phyloP scores from a whole-genome alignment of 2,329 filamentous ascomycete genomes.

The Apiospora arundinis region DNA sequence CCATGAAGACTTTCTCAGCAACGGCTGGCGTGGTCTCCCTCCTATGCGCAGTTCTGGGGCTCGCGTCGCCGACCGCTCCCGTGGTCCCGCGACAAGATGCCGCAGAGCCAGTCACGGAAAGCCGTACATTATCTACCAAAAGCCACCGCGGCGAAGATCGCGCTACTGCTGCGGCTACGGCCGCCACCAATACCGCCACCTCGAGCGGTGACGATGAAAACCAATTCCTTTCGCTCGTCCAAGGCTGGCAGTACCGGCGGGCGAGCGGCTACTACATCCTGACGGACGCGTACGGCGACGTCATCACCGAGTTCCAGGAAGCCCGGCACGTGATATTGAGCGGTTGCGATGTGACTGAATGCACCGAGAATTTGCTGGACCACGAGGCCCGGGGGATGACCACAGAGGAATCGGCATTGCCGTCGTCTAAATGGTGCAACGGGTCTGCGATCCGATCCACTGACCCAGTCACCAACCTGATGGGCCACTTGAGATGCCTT shows the following conservation, averaged over 20 bases:
- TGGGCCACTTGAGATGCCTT: conserved; percentile 1
- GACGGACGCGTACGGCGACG: neutral
- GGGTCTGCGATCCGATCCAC: neutral
- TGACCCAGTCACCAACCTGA: neutral
- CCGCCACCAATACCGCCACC: no score
- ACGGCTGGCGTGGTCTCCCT: neutral
- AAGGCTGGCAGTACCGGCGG: conserved; percentile 2
- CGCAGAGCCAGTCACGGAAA: neutral
- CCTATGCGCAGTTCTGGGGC: neutral
- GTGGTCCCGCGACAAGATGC: neutral
- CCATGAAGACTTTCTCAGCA: neutral
- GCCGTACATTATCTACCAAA: neutral
- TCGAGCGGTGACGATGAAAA: neutral
- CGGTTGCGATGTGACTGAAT: neutral
- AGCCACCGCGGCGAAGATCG: neutral
- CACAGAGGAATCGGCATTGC: neutral
- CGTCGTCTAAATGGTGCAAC: neutral
- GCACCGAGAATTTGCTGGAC: neutral
- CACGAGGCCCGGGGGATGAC: neutral
- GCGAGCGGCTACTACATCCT: conserved; percentile 1
- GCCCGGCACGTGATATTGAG: neutral
- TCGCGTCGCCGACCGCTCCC: neutral
- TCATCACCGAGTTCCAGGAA: conserved; percentile 18
- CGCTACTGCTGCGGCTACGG: no score
- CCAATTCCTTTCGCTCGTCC: neutral